A percentile compares a stretch with the other conserved stretches of the same genome.
phyloP scores from a whole-genome alignment of 257 asterid genomes.

The Solanum sejunctum region DNA sequence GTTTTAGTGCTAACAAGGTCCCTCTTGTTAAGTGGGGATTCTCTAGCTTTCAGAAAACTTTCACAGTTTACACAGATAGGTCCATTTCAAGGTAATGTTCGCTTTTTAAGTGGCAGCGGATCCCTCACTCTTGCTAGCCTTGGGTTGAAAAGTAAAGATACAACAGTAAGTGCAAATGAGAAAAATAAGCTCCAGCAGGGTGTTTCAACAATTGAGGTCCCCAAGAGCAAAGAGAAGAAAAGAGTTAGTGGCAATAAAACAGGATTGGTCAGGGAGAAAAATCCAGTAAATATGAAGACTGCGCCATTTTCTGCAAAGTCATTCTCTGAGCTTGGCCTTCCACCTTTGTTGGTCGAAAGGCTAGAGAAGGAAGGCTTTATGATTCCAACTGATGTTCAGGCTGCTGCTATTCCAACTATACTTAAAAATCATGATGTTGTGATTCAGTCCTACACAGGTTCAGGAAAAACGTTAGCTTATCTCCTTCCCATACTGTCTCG shows the following conservation, averaged over 20 bases:
- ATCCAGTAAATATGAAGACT: slow-evolving; percentile 26
- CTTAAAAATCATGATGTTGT: slow-evolving; percentile 74
- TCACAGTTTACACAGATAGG: slow-evolving; percentile 24
- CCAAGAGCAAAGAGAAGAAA: slow-evolving; percentile 35
- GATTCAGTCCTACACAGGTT: slow-evolving; percentile 91
- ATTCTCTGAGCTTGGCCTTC: slow-evolving; percentile 82
- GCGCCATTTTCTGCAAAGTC: slow-evolving; percentile 75
- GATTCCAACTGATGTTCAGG: slow-evolving; percentile 91
- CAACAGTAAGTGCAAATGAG: slow-evolving; percentile 23
- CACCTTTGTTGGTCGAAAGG: slow-evolving; percentile 56
- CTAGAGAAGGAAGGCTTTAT: slow-evolving; percentile 68
- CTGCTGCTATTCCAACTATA: slow-evolving; percentile 77
- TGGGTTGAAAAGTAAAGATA: slow-evolving; percentile 37
- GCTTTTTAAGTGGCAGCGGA: slow-evolving; percentile 20
- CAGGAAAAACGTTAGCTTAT: slow-evolving; percentile 94
- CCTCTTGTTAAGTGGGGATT: slow-evolving; percentile 7
- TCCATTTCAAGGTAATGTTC: slow-evolving; percentile 26
- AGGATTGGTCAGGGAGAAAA: slow-evolving; percentile 18
- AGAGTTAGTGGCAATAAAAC: slow-evolving; percentile 13
- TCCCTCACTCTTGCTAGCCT: slow-evolving; percentile 66
- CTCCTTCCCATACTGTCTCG: slow-evolving; percentile 86
- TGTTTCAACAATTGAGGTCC: slow-evolving; percentile 53
- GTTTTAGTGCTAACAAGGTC: slow-evolving; percentile 19
- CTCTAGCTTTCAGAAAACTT: slow-evolving; percentile 26
- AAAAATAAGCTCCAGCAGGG: slow-evolving; percentile 38